phyloP scores from a whole-genome alignment of 1,284 basidiomycete genomes.

The Trametes polyzona region DNA sequence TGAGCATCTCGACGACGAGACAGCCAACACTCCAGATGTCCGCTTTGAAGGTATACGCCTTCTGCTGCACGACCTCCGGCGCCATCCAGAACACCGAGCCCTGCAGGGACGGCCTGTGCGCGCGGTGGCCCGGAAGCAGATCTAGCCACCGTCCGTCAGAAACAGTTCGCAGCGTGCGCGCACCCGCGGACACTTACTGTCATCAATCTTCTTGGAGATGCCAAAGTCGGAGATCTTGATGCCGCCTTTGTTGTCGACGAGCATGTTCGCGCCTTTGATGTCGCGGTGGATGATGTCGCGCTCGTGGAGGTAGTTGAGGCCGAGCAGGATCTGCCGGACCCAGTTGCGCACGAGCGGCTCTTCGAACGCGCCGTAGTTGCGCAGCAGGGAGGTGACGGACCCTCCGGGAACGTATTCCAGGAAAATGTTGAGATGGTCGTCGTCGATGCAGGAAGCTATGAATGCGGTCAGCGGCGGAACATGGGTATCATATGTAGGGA shows the following conservation, averaged over 20 bases:
- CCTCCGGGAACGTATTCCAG: slow-evolving; percentile 99
- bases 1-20: slow-evolving; percentile 98
- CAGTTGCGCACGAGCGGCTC: slow-evolving; percentile 95
- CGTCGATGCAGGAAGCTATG: slow-evolving; percentile 87
- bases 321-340: slow-evolving; percentile 91
- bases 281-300: slow-evolving; percentile 97
- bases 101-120: slow-evolving; percentile 90
- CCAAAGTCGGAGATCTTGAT: slow-evolving; percentile 99
- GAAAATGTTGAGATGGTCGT: slow-evolving; percentile 95
- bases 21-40: slow-evolving; percentile 99
- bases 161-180: slow-evolving; percentile 2
- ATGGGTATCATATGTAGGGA: neutral
- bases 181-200: slow-evolving; percentile 60
- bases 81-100: slow-evolving; percentile 99
- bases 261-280: slow-evolving; percentile 98
- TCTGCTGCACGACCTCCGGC: slow-evolving; percentile 97
- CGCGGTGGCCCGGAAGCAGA: slow-evolving; percentile 75
- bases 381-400: slow-evolving; percentile 90
- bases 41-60: slow-evolving; percentile 90
- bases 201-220: slow-evolving; percentile 97
- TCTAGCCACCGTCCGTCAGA: slow-evolving; percentile 49
- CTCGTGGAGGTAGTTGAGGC: slow-evolving; percentile 92
- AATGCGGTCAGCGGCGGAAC: neutral
- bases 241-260: slow-evolving; percentile 98
- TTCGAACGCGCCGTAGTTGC: slow-evolving; percentile 97